Evolutionary conservation across 768 basidiomycete genomes (phyloP).

Genomic region (Agaricus blazei): DNA sequence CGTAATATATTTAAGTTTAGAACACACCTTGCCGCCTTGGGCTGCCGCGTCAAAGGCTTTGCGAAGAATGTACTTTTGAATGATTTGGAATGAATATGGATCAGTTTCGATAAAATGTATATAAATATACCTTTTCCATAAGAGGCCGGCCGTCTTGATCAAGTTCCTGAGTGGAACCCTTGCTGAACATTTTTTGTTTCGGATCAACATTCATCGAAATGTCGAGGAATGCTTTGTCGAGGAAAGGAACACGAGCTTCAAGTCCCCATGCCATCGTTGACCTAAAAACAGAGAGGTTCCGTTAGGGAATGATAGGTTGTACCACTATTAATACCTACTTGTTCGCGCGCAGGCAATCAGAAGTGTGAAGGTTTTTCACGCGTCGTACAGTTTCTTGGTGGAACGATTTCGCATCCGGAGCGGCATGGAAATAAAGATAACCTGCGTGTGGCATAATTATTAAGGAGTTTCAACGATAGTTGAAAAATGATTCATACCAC

Average conservation of each 20-base stretch:
- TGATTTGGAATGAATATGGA: conserved; percentile 7
- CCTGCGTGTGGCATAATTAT: conserved; percentile 37
- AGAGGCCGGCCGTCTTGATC: conserved; percentile 85
- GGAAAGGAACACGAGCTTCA: conserved; percentile 97
- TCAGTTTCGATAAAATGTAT: not conserved
- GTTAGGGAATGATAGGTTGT: not conserved
- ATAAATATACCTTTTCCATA: conserved; percentile 86
- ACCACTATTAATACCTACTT: conserved; percentile 49
- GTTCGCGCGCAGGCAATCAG: conserved; percentile 97
- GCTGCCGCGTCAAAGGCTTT: conserved; percentile 91
- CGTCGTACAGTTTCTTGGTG: conserved; percentile 93
- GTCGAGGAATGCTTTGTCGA: conserved; percentile 95
- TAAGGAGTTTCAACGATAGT: not conserved
- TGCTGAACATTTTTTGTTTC: conserved; percentile 83
- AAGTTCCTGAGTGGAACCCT: conserved; percentile 63
- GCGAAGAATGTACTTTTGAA: conserved; percentile 77
- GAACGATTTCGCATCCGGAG: conserved; percentile 82
- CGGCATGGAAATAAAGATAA: conserved; percentile 99
- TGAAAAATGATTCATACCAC: conserved; percentile 48
- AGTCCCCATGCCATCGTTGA: conserved; percentile 99
- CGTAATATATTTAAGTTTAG: not conserved
- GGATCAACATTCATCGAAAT: conserved; percentile 89
- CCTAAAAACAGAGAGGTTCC: conserved; percentile 28
- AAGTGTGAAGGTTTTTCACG: conserved; percentile 95
- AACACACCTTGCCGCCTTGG: conserved; percentile 56